Evolutionary conservation across 768 basidiomycete genomes (phyloP).

Genomic region (Pleurotus ostreatus): DNA sequence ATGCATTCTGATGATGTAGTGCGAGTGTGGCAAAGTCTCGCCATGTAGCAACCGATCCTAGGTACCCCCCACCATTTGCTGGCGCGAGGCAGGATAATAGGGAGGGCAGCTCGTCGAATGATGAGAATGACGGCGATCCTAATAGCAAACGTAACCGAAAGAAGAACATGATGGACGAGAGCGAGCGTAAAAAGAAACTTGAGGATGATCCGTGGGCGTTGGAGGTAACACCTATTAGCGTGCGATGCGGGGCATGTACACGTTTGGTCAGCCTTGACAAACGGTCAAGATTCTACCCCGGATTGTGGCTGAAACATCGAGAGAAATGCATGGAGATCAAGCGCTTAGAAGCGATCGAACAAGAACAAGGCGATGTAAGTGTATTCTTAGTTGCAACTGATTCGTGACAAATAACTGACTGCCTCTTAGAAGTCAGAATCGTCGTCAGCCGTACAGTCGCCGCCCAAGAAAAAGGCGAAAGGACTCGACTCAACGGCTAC

Average conservation of each 20-base stretch:
- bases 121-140: constrained; percentile 1
- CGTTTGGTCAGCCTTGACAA: constrained; percentile 16
- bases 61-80: background rate
- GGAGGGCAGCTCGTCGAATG: constrained; percentile 1
- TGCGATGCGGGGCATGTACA: constrained; percentile 16
- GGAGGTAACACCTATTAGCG: constrained; percentile 16
- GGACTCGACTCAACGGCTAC: background rate
- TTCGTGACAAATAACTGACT: background rate
- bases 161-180: constrained; percentile 14
- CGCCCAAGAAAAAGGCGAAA: background rate
- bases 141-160: constrained; percentile 5
- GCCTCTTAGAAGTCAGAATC: background rate
- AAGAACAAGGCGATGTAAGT: constrained; percentile 3
- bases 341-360: constrained; percentile 5
- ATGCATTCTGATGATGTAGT: background rate
- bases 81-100: background rate
- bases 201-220: constrained; percentile 17
- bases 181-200: constrained; percentile 9
- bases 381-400: background rate
- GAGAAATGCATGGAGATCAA: constrained; percentile 15
- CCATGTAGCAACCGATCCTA: background rate
- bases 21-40: constrained; percentile 3
- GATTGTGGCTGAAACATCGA: constrained; percentile 19
- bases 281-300: constrained; percentile 17
- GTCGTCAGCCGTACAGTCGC: background rate